Evolutionary conservation across 139 green algal genomes (phyloP), one percentile per base, ranked within the genome.

Genomic region (Deuterostichococcus epilithicus): DNA sequence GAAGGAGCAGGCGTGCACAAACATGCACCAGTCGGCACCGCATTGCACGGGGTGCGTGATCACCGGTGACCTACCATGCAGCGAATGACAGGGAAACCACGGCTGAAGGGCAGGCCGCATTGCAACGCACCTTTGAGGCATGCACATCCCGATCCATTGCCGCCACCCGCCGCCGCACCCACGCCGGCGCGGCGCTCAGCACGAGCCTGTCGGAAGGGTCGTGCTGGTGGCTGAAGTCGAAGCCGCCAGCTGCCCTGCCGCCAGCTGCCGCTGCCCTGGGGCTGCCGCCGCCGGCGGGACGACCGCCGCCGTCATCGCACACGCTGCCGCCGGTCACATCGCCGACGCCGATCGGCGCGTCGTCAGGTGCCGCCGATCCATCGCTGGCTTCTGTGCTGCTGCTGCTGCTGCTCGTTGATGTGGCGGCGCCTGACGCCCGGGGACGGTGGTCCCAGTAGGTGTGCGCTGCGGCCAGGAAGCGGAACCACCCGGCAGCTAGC

Each of bases 221-320:
- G 52, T 63, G 52, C 52, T 63, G 52, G 52, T 63, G 52, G 52
- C 52, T 63, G 52, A 63, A 63, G 52, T 63, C 52, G 52, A 25
- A 63, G 13, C 18, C 52, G 52, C 52, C 20, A 13, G 42, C n/a
- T n/a, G n/a, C n/a, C n/a, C n/a, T n/a, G n/a, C n/a, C n/a, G n/a
- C n/a, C n/a, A n/a, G n/a, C n/a, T 52, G 52, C 52, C 52, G 52
- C 13, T 20, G 20, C 52, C 10, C 52, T 63, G 52, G 10, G 18
- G 3, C 13, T 28, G 20, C 10, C 18, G 20, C 18, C 20, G 52
- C 18, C 52, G 18, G 52, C 28, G 20, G 26, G 10, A 13, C 18
- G 10, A 30, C 18, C 20, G 18, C 52, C 52, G 52, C 52, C 18
- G 52, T 20, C 18, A 20, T 20, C 52, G 42, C 52, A 3, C 3